Base-by-base conservation (phyloP, 75 land plant species). In the Adiantum capillusveneris region DNA sequence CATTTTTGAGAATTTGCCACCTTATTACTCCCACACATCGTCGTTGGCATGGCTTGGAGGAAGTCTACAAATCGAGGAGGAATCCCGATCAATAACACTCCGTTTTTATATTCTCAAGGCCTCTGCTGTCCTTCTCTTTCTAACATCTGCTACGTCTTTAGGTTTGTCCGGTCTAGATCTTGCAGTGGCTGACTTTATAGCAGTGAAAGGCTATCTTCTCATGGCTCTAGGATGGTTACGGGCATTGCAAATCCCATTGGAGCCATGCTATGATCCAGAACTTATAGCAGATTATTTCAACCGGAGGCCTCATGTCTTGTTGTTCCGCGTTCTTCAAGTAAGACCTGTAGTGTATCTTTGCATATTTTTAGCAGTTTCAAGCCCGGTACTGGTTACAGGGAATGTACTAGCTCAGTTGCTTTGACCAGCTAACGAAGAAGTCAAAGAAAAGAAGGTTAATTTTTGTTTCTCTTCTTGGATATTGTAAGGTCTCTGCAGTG, bases 281-380 rank as follows among this genome's bases (percentile, higher is more conserved):
- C 65, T 70, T 29, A 65, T 93, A 31, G 84, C 84, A 24, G 64
- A 53, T 9, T 93, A 93, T 63, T 93, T 88, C 71, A 77, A 55
- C 56, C 67, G 73, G 59, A 74, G 98, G 44, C 98, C 98, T 29
- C 98, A 93, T 61, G 45, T 93, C 16, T 52, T 93, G 29, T 64
- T 70, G 36, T 75, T 79, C 58, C 82, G 98, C 26, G 59, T 88
- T 31, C 61, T 85, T 44, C 90, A 93, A 94, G 98, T 93, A 73
- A 48, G 51, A 19, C 21, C 3, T 25, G 16, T 2, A 1, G 14
- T 41, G 18, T 41, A 5, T 60, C 27, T 44, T 19, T 41, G 55
- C 44, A 39, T 57, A 12, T 45, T 11, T 19, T 50, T 31, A 1
- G 12, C 31, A 6, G 18, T 9, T 25, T 18, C 22, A 30, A 0